These are phyloP conservation scores for Colletotrichum lupini DNA, from an alignment of 2,329 filamentous ascomycete species.

Conservation along the genomic window DNA sequence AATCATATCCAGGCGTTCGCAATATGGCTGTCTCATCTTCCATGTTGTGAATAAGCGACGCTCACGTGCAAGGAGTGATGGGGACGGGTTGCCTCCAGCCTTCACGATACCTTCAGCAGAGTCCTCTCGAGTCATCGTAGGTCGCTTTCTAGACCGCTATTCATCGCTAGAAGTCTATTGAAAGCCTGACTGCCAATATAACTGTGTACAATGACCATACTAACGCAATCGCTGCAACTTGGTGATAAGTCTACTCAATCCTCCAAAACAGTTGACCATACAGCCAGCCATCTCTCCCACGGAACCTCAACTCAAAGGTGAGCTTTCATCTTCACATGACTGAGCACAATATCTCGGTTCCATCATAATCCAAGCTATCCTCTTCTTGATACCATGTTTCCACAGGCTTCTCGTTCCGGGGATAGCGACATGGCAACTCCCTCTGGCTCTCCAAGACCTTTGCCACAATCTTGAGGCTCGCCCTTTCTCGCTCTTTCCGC, in stretches of 20 bases:
- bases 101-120: background rate
- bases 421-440: background rate
- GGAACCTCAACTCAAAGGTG: background rate
- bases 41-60: background rate
- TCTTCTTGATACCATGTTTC: background rate
- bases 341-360: background rate
- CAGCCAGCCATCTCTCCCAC: background rate
- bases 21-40: background rate
- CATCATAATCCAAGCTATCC: background rate
- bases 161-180: background rate
- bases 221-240: background rate
- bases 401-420: background rate
- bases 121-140: background rate
- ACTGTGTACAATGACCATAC: background rate
- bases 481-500: background rate
- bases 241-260: background rate
- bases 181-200: background rate
- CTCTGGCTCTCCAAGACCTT: background rate
- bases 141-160: background rate
- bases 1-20: background rate
- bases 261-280: background rate
- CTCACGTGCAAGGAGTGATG: no score
- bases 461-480: background rate
- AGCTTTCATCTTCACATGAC: background rate
- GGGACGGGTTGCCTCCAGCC: background rate